Evolutionary conservation across 106 monocot genomes (phyloP), one percentile per base, ranked within the genome.

Genomic region (Phalaenopsis aphrodite): DNA sequence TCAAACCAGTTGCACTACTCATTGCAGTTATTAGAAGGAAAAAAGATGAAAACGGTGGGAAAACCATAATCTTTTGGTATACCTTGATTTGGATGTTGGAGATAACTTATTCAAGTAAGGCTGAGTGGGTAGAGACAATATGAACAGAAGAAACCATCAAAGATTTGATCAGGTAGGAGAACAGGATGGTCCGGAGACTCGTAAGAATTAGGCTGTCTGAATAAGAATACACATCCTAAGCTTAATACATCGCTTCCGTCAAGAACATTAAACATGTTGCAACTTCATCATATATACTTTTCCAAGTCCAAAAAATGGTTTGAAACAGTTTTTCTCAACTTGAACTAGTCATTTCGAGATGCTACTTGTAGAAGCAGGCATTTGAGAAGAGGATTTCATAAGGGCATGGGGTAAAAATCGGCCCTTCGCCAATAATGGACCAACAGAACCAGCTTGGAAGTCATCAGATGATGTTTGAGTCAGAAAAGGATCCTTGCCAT

Each of bases 401-500:
- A 42, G 41, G 74, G 74, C 24, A 74, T 74, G 74, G 7, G 74
- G 74, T n/a, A 74, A 74, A 45, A 74, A 74, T 42, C 43, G 74
- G 19, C 19, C 74, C 74, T 74, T 74, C 5, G 74, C 8, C 45
- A 45, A 74, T n/a, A 74, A 45, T 16, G 74, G 19, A 18, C 41
- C 17, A 41, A 71, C 71, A 15, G 71, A 71, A 12, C 71, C 71
- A 15, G 14, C 10, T 9, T 71, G 71, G 15, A 5, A 6, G 43
- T 74, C 43, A 23, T 74, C 74, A 8, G 74, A 18, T 19, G 74
- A 77, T 23, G 83, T 79, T 55, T 69, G 58, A 72, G 82, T 55
- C 37, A 81, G 75, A 61, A 89, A 85, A 49, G 87, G 42, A 45
- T 89, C 84, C 74, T 78, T 86, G 66, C 49, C 85, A 5, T 86